Evolutionary conservation across 768 basidiomycete species (phyloP).

Genomic region (Panellus pusillus): DNA sequence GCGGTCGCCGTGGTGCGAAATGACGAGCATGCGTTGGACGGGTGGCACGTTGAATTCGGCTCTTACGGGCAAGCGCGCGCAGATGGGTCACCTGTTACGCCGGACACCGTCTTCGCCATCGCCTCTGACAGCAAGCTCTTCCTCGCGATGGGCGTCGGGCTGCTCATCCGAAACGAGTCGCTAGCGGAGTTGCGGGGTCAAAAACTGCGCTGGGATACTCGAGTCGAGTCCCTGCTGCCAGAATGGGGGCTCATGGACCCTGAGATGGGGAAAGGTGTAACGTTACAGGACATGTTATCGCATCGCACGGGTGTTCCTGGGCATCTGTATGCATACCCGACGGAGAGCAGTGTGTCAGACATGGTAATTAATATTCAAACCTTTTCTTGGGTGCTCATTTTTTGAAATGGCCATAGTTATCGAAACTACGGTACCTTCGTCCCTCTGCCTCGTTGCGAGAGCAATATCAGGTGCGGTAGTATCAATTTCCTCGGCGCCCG

Average conservation of each 20-base stretch:
- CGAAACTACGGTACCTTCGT: slow-evolving; percentile 36
- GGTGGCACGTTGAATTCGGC: slow-evolving; percentile 39
- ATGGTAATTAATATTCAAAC: slow-evolving; percentile 28
- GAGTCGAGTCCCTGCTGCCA: slow-evolving; percentile 35
- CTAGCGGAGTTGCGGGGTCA: slow-evolving; percentile 30
- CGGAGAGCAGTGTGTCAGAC: slow-evolving; percentile 33
- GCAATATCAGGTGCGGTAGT: slow-evolving; percentile 33
- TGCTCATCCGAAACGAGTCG: slow-evolving; percentile 39
- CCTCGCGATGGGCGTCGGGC: slow-evolving; percentile 37
- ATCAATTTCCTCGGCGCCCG: slow-evolving; percentile 18
- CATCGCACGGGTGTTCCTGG: slow-evolving; percentile 48
- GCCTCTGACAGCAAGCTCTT: slow-evolving; percentile 47
- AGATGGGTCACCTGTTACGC: slow-evolving; percentile 37
- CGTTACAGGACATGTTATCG: slow-evolving; percentile 41
- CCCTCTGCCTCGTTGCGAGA: slow-evolving; percentile 42
- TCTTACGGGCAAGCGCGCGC: slow-evolving; percentile 37
- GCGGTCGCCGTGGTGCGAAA: slow-evolving; percentile 39
- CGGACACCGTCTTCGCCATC: slow-evolving; percentile 45
- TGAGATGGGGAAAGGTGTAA: slow-evolving; percentile 33
- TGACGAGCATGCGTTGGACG: slow-evolving; percentile 26
- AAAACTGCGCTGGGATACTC: slow-evolving; percentile 39
- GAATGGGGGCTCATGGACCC: slow-evolving; percentile 42
- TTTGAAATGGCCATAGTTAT: slow-evolving; percentile 28
- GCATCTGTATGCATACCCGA: slow-evolving; percentile 34
- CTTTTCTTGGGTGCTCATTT: no score